phyloP scores from a whole-genome alignment of 78 protist genomes.

The Pigoraptor vietnamica region DNA sequence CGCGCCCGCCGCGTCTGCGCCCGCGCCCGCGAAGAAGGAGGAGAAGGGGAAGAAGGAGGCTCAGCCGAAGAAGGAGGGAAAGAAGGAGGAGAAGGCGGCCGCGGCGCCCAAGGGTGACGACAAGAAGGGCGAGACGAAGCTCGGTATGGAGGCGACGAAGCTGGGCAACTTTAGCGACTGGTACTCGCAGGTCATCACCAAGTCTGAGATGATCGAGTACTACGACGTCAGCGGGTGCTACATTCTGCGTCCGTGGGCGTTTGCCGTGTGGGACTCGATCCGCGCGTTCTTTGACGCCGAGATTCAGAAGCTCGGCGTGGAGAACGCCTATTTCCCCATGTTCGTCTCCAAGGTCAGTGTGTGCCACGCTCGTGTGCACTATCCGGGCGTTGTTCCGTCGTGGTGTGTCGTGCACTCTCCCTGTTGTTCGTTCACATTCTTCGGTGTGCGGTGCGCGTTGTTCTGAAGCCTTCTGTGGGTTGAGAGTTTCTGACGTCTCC shows the following conservation, averaged over 20 bases:
- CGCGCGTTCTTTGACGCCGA: conserved; percentile 50
- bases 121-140: neutral
- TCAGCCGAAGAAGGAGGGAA: neutral
- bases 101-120: neutral
- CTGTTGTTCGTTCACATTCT: no score
- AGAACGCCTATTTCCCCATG: conserved; percentile 93
- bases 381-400: neutral
- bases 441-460: neutral
- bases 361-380: neutral
- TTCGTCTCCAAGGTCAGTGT: conserved; percentile 80
- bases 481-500: no score
- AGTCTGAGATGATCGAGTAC: conserved; percentile 86
- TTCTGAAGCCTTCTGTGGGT: neutral
- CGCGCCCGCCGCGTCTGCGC: neutral
- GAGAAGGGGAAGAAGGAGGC: neutral
- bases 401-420: no score
- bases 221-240: conserved; percentile 86
- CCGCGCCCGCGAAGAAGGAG: neutral
- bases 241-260: conserved; percentile 89
- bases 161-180: conserved; percentile 67
- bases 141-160: conserved; percentile 37
- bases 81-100: conserved; percentile 1
- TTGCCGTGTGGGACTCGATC: conserved; percentile 79
- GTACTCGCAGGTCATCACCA: conserved; percentile 76
- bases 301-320: conserved; percentile 75